phyloP scores from a whole-genome alignment of 805 yeast species.

The Barnettozyma pratensis region DNA sequence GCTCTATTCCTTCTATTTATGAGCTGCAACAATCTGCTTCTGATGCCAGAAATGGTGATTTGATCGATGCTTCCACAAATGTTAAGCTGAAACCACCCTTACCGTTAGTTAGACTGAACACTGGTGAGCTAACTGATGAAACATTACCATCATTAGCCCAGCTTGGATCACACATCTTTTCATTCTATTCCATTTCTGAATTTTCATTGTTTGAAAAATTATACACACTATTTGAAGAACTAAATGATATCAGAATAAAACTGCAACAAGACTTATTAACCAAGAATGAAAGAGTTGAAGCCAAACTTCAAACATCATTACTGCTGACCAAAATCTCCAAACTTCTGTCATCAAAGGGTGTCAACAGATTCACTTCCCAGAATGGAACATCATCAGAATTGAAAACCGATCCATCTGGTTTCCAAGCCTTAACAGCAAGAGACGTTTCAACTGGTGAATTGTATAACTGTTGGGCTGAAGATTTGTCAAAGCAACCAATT shows the following conservation, averaged over 20 bases:
- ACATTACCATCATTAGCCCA: slow-evolving; percentile 51
- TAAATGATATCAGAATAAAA: slow-evolving; percentile 55
- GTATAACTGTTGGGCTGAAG: slow-evolving; percentile 31
- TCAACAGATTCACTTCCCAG: slow-evolving; percentile 25
- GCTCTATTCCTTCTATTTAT: slow-evolving; percentile 30
- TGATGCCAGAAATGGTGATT: slow-evolving; percentile 27
- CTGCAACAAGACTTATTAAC: slow-evolving; percentile 49
- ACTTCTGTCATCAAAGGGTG: slow-evolving; percentile 43
- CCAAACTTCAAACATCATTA: slow-evolving; percentile 47
- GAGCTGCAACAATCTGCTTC: slow-evolving; percentile 28
- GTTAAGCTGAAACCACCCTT: slow-evolving; percentile 44
- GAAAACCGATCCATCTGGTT: slow-evolving; percentile 53
- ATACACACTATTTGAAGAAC: slow-evolving; percentile 44
- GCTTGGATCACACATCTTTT: slow-evolving; percentile 58
- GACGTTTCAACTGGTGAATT: slow-evolving; percentile 55
- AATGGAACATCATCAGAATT: slow-evolving; percentile 18
- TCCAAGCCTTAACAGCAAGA: slow-evolving; percentile 63
- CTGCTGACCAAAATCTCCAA: slow-evolving; percentile 58
- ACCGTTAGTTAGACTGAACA: slow-evolving; percentile 43
- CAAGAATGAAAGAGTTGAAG: slow-evolving; percentile 40
- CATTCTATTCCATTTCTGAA: slow-evolving; percentile 68
- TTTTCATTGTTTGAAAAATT: slow-evolving; percentile 57
- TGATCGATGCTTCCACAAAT: slow-evolving; percentile 18
- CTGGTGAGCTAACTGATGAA: slow-evolving; percentile 48
- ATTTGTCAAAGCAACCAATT: slow-evolving; percentile 28